Percentiles rank a stretch among this genome's conserved stretches.
phyloP scores from a whole-genome alignment of 2,329 filamentous ascomycete genomes.

The Drechslera avenae region DNA sequence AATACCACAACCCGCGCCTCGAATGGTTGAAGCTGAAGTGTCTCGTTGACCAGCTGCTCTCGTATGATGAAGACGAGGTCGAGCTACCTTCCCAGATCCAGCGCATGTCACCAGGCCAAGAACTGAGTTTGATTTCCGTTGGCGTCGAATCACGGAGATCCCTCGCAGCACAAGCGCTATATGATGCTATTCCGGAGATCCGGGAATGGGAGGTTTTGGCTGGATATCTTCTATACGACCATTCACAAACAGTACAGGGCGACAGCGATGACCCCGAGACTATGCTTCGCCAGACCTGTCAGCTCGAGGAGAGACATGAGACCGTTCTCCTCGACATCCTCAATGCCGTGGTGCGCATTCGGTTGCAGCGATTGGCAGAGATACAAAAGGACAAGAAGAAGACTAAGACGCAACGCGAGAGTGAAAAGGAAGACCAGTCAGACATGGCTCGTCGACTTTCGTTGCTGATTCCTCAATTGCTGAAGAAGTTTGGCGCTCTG shows the following conservation, averaged over 20 bases:
- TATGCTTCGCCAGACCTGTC: constrained; percentile 72
- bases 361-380: constrained; percentile 69
- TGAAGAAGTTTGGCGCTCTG: constrained; percentile 92
- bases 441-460: constrained; percentile 79
- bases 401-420: constrained; percentile 60
- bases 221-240: constrained; percentile 90
- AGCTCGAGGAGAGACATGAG: constrained; percentile 77
- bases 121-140: constrained; percentile 60
- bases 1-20: constrained; percentile 74
- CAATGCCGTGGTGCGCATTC: constrained; percentile 78
- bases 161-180: constrained; percentile 83
- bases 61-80: constrained; percentile 74
- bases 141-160: constrained; percentile 81
- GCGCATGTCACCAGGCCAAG: constrained; percentile 50
- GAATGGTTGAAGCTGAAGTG: constrained; percentile 94
- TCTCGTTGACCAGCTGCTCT: constrained; percentile 79
- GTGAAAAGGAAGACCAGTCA: constrained; percentile 75
- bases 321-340: constrained; percentile 85
- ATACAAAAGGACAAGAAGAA: constrained; percentile 62
- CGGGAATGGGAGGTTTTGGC: constrained; percentile 86
- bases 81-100: constrained; percentile 59
- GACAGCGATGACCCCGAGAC: constrained; percentile 64
- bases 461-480: constrained; percentile 76
- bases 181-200: constrained; percentile 79
- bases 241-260: constrained; percentile 65